These are phyloP conservation scores for Anthracocystis panici-leucophaei DNA, from an alignment of 1,284 basidiomycete genomes.

Conservation along the genomic window DNA sequence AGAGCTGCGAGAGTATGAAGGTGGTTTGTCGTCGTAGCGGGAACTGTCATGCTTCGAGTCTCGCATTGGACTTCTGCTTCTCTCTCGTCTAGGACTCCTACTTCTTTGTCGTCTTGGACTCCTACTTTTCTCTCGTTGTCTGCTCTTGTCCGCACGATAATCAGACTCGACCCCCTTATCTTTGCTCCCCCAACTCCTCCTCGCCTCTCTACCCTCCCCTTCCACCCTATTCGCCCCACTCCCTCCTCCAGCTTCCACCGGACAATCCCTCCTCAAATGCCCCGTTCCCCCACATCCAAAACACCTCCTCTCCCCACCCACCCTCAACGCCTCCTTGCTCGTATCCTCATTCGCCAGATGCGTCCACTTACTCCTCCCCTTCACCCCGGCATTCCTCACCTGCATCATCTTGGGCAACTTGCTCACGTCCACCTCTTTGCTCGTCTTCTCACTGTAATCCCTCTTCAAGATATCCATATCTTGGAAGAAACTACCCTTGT, in stretches of 20 bases:
- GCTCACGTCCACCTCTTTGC: constrained; percentile 82
- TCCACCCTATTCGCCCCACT: constrained; percentile 21
- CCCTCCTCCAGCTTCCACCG: constrained; percentile 26
- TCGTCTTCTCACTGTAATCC: constrained; percentile 90
- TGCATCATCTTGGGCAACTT: constrained; percentile 95
- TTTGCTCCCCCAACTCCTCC: constrained; percentile 2
- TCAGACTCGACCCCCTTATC: neutral
- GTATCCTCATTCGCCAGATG: constrained; percentile 96
- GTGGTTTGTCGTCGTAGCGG: constrained; percentile 10
- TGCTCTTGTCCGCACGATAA: neutral
- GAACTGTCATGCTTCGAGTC: neutral
- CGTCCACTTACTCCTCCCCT: constrained; percentile 81
- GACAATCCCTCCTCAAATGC: constrained; percentile 68
- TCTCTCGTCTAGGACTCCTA: constrained; percentile 18
- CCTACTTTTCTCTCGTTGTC: constrained; percentile 2
- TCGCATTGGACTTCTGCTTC: constrained; percentile 5
- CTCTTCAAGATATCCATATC: constrained; percentile 89
- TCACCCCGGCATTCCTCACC: constrained; percentile 94
- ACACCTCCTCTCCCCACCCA: constrained; percentile 76
- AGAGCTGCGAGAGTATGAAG: neutral
- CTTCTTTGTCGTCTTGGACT: constrained; percentile 15
- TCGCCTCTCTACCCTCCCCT: neutral
- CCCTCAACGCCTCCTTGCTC: constrained; percentile 69
- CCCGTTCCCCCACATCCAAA: constrained; percentile 77
- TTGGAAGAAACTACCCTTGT: constrained; percentile 96